Evolutionary conservation across 139 green algal species (phyloP), one percentile per base, ranked within the genome.

Genomic region (Chlorella vulgaris): DNA sequence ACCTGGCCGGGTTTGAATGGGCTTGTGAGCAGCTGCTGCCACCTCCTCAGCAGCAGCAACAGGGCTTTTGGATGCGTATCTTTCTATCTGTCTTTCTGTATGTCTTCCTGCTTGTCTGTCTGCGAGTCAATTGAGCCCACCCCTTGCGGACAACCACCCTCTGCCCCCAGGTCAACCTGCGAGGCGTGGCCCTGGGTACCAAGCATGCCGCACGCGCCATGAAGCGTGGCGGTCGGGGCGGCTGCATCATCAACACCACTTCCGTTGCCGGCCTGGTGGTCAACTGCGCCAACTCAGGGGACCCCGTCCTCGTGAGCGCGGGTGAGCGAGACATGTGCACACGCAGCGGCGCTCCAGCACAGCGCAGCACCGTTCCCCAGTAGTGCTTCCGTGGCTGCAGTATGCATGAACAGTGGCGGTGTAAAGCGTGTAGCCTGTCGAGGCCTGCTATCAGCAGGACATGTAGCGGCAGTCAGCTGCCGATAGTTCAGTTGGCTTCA

Each of bases 161-260:
- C n/a, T n/a, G n/a, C n/a, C n/a, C n/a, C n/a, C 58, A 81, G 74
- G 18, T 81, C 38, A 81, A 71, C 58, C 74, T 81, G 58, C 74
- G 74, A 3, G 58, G 58, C 6, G 74, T 67, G 28, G 39, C 39
- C 33, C 74, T 81, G 58, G 61, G 58, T 39, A 81, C 47, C 31
- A 81, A 81, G 74, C 58, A 71, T 18, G 74, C 74, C 28, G 55
- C 58, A 0, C 38, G 26, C 10, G 74, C 74, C 28, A 81, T 81
- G 58, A 76, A 63, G 36, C 31, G 29, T 18, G 47, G 31, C 15
- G 74, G 2, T 7, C 24, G 24, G 58, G 13, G 58, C 28, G 74
- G 74, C 26, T 61, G 38, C 74, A 81, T 81, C 74, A 71, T 81
- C 58, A 69, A 69, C 60, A 61, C 61, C 7, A 29, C 58, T 18